These are phyloP conservation scores for Aspergillus caelatus DNA, from an alignment of 2,329 filamentous ascomycete species.

Conservation along the genomic window DNA sequence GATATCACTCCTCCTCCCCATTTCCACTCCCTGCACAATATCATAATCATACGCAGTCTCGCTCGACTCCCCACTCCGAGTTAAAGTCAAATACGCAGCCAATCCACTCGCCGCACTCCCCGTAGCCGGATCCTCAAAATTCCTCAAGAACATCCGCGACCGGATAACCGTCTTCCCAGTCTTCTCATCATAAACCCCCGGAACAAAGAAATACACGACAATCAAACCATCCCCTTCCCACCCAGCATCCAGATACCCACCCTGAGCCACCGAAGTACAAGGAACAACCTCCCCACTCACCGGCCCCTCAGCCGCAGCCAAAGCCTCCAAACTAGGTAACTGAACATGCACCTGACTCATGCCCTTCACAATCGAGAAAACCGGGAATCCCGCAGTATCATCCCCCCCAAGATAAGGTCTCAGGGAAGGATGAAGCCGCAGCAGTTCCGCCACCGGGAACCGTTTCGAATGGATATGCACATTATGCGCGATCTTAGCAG, in stretches of 20 bases:
- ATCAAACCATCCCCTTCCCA: conserved; percentile 33
- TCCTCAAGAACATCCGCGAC: conserved; percentile 33
- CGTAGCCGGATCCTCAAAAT: conserved; percentile 37
- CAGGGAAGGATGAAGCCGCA: conserved; percentile 31
- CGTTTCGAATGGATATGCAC: conserved; percentile 36
- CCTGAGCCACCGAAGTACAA: conserved; percentile 6
- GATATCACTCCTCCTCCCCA: conserved; percentile 57
- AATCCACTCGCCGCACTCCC: conserved; percentile 65
- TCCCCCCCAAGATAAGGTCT: conserved; percentile 18
- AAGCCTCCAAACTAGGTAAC: conserved; percentile 61
- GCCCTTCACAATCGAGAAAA: conserved; percentile 45
- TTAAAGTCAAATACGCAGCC: conserved; percentile 56
- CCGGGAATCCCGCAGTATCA: conserved; percentile 23
- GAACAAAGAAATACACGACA: conserved; percentile 36
- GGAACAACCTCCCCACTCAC: conserved; percentile 27
- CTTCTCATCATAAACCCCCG: conserved; percentile 60
- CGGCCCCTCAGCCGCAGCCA: conserved; percentile 45
- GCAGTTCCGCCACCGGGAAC: conserved; percentile 27
- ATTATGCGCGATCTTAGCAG: conserved; percentile 30
- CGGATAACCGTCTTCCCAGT: conserved; percentile 46
- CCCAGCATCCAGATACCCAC: conserved; percentile 35
- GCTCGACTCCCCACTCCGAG: conserved; percentile 32
- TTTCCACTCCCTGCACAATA: conserved; percentile 69
- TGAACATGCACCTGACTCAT: conserved; percentile 65
- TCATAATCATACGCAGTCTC: conserved; percentile 45